Evolutionary conservation across 176 grass and related monocot species (phyloP).

Genomic region (Panicum miliaceum): DNA sequence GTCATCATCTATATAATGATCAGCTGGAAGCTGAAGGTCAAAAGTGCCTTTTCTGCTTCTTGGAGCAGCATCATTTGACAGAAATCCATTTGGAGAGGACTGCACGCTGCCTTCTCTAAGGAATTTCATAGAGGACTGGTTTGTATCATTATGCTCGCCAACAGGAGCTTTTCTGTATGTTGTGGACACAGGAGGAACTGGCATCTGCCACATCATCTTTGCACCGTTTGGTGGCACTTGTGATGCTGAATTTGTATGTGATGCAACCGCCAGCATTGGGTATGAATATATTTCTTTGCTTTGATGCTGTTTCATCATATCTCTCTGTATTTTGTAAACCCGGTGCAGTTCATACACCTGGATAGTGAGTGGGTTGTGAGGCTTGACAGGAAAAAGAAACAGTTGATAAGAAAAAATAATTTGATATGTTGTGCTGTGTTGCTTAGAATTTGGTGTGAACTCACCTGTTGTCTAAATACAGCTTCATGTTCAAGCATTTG

Average conservation of each 20-base stretch:
- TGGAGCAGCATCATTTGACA: slow-evolving; percentile 40
- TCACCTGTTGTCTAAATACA: slow-evolving; percentile 86
- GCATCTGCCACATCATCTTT: slow-evolving; percentile 53
- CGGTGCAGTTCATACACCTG: slow-evolving; percentile 98
- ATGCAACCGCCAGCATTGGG: slow-evolving; percentile 48
- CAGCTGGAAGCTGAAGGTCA: slow-evolving; percentile 67
- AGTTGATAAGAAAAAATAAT: neutral
- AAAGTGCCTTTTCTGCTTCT: slow-evolving; percentile 48
- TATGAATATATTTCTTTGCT: slow-evolving; percentile 46
- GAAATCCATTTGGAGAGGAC: slow-evolving; percentile 68
- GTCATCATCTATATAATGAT: slow-evolving; percentile 63
- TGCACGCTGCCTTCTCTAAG: slow-evolving; percentile 76
- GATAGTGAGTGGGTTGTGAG: slow-evolving; percentile 36
- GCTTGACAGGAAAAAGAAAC: slow-evolving; percentile 35
- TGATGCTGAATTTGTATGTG: slow-evolving; percentile 68
- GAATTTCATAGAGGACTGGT: slow-evolving; percentile 60
- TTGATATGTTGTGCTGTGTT: neutral
- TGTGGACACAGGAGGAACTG: slow-evolving; percentile 28
- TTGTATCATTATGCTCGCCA: slow-evolving; percentile 46
- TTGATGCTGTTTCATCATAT: slow-evolving; percentile 68
- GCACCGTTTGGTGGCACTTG: slow-evolving; percentile 56
- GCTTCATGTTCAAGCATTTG: slow-evolving; percentile 93
- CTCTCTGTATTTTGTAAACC: slow-evolving; percentile 87
- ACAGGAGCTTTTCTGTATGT: slow-evolving; percentile 35
- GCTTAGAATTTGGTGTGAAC: slow-evolving; percentile 11